Conservation (phyloP, 2,329 filamentous ascomycete species). For the Trichoderma asperellum region DNA sequence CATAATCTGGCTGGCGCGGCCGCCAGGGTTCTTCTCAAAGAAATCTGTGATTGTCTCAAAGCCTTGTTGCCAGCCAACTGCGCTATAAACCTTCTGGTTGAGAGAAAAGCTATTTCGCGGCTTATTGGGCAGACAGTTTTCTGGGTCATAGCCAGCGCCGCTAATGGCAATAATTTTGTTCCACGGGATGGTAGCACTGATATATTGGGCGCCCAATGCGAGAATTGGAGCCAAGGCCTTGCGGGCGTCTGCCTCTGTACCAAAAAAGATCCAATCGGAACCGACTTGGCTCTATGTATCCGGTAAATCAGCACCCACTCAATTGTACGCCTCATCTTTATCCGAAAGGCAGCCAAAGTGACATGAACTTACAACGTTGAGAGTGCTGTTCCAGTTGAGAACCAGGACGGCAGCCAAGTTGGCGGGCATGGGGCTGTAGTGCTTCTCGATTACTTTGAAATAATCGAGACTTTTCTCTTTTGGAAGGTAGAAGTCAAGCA, state of each 20-base stretch:
- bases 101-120: slow-evolving; percentile 9
- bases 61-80: slow-evolving; percentile 4
- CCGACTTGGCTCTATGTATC: background rate
- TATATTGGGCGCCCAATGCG: background rate
- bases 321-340: background rate
- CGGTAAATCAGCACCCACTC: background rate
- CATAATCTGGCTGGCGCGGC: background rate
- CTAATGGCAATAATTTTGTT: background rate
- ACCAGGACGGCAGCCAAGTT: slow-evolving; percentile 9
- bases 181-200: background rate
- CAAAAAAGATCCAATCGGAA: slow-evolving; percentile 5
- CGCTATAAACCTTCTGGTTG: slow-evolving; percentile 15
- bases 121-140: slow-evolving; percentile 1
- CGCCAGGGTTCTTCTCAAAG: slow-evolving; percentile 4
- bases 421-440: slow-evolving; percentile 3
- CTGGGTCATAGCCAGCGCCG: background rate
- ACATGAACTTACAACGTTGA: background rate
- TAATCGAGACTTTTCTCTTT: background rate
- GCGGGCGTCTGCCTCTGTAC: slow-evolving; percentile 13
- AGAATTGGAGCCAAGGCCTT: slow-evolving; percentile 4
- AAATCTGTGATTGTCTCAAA: slow-evolving; percentile 9
- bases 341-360: too few species aligned
- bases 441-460: slow-evolving; percentile 3
- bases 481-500: slow-evolving; percentile 10
- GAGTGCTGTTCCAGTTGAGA: slow-evolving; percentile 2